Percentiles rank a stretch among this genome's conserved stretches.
These are phyloP conservation scores for Hypholoma fasciculare DNA, from an alignment of 768 basidiomycete species.

Conservation along the genomic window DNA sequence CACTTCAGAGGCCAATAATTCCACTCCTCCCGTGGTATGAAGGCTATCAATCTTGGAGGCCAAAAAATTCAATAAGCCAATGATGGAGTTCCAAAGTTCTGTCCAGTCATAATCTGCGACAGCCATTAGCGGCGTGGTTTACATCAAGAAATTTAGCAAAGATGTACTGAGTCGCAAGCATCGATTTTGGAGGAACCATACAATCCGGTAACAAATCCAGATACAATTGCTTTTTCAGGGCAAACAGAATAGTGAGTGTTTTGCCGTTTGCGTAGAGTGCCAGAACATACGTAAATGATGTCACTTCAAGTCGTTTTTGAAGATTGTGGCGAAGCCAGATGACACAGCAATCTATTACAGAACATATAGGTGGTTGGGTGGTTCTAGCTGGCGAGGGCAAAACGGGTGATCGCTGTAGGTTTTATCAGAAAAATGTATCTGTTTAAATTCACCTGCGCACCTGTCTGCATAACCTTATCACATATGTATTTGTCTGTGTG, in stretches of 20 bases:
- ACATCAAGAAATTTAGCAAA: neutral
- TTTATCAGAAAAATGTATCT: neutral
- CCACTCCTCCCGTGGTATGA: slow-evolving; percentile 51
- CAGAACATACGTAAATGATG: slow-evolving; percentile 52
- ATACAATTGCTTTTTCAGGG: slow-evolving; percentile 42
- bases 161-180: slow-evolving; percentile 53
- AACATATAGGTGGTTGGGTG: slow-evolving; percentile 50
- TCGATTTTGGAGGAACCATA: slow-evolving; percentile 59
- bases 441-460: slow-evolving; percentile 29
- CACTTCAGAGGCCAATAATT: slow-evolving; percentile 56
- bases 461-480: slow-evolving; percentile 64
- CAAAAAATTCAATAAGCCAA: slow-evolving; percentile 57
- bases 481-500: slow-evolving; percentile 37
- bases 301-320: slow-evolving; percentile 58
- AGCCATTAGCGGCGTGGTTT: slow-evolving; percentile 1
- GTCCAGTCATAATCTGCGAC: slow-evolving; percentile 63
- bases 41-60: slow-evolving; percentile 54
- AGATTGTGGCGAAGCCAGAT: slow-evolving; percentile 74
- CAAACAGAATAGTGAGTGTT: neutral
- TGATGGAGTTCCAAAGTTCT: slow-evolving; percentile 59
- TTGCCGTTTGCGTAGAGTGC: neutral
- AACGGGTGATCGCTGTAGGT: slow-evolving; percentile 44
- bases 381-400: slow-evolving; percentile 38
- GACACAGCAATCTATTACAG: slow-evolving; percentile 66
- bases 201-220: slow-evolving; percentile 49